Evolutionary conservation across 2,329 filamentous ascomycete species (phyloP).

Genomic region (Furcasterigmium furcatum): DNA sequence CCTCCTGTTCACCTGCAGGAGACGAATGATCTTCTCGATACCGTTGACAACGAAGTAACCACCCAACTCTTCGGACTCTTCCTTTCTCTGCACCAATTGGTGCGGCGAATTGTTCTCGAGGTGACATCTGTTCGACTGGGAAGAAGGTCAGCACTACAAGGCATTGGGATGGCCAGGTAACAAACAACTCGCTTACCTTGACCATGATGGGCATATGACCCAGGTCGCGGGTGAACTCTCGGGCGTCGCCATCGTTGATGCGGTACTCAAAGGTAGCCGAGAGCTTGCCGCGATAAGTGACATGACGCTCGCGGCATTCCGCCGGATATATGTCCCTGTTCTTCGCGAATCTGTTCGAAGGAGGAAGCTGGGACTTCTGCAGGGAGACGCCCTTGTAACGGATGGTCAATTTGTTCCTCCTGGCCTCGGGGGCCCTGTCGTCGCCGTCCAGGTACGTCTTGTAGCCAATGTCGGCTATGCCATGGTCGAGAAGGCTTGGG

Average conservation of each 20-base stretch:
- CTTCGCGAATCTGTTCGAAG: conserved; percentile 78
- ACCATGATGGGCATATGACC: conserved; percentile 93
- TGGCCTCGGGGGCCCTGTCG: conserved; percentile 52
- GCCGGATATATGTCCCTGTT: conserved; percentile 86
- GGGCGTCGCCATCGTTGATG: conserved; percentile 82
- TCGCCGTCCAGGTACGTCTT: conserved; percentile 85
- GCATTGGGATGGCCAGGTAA: neutral
- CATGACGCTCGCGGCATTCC: conserved; percentile 92
- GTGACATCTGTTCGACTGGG: conserved; percentile 83
- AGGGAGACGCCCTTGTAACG: conserved; percentile 79
- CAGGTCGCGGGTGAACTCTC: conserved; percentile 79
- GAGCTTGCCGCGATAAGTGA: conserved; percentile 84
- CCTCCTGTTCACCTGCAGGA: conserved; percentile 83
- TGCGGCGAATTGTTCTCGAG: conserved; percentile 82
- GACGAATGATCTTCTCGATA: conserved; percentile 92
- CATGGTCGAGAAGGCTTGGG: conserved; percentile 62
- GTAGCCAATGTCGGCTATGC: conserved; percentile 82
- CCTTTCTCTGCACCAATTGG: conserved; percentile 79
- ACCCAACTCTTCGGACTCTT: conserved; percentile 93
- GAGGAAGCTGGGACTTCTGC: conserved; percentile 75
- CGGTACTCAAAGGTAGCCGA: conserved; percentile 79
- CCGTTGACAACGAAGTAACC: conserved; percentile 98
- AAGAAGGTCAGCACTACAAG: conserved; percentile 14
- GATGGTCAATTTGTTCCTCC: conserved; percentile 73
- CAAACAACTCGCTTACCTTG: conserved; percentile 54